Base-by-base conservation (phyloP, 2,329 filamentous ascomycete genomes). In the Gyromitra esculenta region DNA sequence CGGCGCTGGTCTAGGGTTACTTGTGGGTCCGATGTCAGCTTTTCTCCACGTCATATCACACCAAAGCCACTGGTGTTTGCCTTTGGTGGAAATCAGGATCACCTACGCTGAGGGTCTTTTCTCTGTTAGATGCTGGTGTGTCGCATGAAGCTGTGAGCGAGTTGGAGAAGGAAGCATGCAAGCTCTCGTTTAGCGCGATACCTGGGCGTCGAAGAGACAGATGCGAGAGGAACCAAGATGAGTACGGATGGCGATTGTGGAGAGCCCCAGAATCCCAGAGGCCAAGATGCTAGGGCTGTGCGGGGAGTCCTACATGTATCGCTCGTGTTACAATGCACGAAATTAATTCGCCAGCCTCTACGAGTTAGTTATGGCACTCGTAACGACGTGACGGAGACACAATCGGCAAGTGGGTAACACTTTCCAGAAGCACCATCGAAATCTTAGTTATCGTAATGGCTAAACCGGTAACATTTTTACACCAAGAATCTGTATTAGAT, bases 361-460 rank as follows among this genome's bases (percentile, higher is more conserved):
- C 43, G 64, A 45, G 31, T 9, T 60, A 35, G 35, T 5, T 35
- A 21, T n/a, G 8, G 11, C 25, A 11, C 21, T 18, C 35, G 31
- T 18, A 18, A 37, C 57, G n/a, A 37, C 41, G 57, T 21, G 18
- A 21, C 18, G 21, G 35, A 2, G 4, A 60, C 25, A 31, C 25
- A 31, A 31, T 31, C 25, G 25, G 25, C 25, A 31, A 31, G 25
- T 4, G 25, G 25, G 25, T 31, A 31, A 31, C 11, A 5, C 15
- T 52, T 75, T 75, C 72, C 25, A 59, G 72, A 71, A 75, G 57
- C 59, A 50, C 41, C 65, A 71, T 70, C n/a, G 72, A 75, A 75
- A 45, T 3, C 8, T 8, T n/a, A 50, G 41, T 48, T 13, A 31
- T 4, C 4, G 25, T 31, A 50, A 37, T 5, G 37, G 2, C 15